These are phyloP conservation scores for Pyricularia sp. DNA, from an alignment of 2,329 filamentous ascomycete species.

Conservation along the genomic window DNA sequence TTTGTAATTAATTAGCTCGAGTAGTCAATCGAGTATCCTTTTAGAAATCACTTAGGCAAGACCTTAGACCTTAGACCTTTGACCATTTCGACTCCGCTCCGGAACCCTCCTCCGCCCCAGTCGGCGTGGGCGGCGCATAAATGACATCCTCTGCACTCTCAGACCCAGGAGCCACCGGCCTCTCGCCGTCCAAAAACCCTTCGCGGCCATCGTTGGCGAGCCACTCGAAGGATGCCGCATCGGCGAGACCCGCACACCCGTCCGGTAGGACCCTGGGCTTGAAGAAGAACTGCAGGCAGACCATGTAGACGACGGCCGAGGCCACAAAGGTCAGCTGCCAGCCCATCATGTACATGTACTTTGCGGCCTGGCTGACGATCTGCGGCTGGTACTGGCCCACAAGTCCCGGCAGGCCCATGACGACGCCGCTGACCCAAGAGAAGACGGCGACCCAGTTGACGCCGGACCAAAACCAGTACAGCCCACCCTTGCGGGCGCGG, in stretches of 20 bases:
- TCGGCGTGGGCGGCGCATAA: neutral
- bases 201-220: constrained; percentile 11
- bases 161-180: neutral
- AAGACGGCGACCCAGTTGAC: constrained; percentile 23
- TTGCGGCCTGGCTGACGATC: constrained; percentile 18
- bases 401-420: constrained; percentile 24
- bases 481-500: neutral
- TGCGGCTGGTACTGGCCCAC: constrained; percentile 20
- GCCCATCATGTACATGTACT: constrained; percentile 22
- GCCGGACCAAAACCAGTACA: constrained; percentile 20
- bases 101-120: neutral
- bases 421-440: constrained; percentile 21
- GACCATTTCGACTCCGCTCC: neutral
- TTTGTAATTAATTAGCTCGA: too few species aligned
- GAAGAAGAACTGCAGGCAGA: constrained; percentile 12
- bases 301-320: constrained; percentile 16
- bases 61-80: neutral
- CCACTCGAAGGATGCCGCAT: constrained; percentile 12
- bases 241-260: constrained; percentile 11
- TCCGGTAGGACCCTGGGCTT: constrained; percentile 15
- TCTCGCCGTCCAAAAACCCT: constrained; percentile 8
- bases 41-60: neutral
- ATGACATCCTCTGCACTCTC: neutral
- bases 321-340: constrained; percentile 21
- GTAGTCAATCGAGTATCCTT: neutral